A percentile compares a stretch with the other conserved stretches of the same genome.
phyloP scores from a whole-genome alignment of 768 basidiomycete genomes.

The Psilocybe subaeruginosa region DNA sequence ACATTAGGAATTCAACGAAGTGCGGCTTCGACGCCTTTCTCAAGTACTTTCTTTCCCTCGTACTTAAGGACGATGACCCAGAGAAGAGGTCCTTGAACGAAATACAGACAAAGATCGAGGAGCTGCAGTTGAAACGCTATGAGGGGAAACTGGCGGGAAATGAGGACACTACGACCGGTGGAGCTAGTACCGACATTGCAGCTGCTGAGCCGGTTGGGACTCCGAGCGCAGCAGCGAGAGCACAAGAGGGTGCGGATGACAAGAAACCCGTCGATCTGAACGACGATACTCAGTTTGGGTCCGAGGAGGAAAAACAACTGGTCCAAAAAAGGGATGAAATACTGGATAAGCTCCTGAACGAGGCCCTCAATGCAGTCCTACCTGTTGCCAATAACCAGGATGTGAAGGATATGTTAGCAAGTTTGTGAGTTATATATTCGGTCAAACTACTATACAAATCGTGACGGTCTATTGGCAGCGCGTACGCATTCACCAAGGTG shows the following conservation, averaged over 20 bases:
- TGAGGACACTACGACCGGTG: not conserved
- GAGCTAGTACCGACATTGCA: not conserved
- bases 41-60: constrained; percentile 6
- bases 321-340: not conserved
- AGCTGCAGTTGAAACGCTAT: constrained; percentile 1
- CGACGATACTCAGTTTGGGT: not conserved
- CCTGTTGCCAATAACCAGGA: not conserved
- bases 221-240: not conserved
- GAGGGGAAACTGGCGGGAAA: not conserved
- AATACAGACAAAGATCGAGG: constrained; percentile 2
- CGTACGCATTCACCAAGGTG: not conserved
- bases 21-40: constrained; percentile 1
- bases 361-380: not conserved
- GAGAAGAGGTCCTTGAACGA: not conserved
- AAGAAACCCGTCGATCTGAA: not conserved
- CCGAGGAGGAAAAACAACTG: not conserved
- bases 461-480: not conserved
- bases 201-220: not conserved
- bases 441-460: no score
- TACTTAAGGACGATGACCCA: not conserved
- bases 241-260: not conserved
- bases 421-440: not conserved
- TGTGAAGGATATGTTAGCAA: not conserved
- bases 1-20: not conserved
- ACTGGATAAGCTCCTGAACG: not conserved